Conservation (phyloP, 169 alveolate genomes). For the Cryptosporidium muris region DNA sequence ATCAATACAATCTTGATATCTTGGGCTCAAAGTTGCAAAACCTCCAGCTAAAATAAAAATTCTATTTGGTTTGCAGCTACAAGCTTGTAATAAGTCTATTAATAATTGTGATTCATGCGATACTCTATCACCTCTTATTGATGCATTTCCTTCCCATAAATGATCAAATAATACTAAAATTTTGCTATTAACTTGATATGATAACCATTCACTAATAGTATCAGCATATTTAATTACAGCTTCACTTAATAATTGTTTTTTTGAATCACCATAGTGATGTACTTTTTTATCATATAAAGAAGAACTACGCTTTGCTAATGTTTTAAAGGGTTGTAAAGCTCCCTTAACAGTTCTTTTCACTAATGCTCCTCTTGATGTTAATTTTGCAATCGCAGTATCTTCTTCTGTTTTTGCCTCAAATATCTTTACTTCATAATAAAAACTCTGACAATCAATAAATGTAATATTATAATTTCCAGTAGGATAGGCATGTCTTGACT, state of each 20-base stretch:
- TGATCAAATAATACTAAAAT: slow-evolving; percentile 60
- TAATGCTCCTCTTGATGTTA: slow-evolving; percentile 62
- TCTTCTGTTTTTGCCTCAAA: slow-evolving; percentile 54
- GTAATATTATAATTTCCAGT: slow-evolving; percentile 64
- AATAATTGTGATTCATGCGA: slow-evolving; percentile 65
- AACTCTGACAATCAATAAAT: slow-evolving; percentile 62
- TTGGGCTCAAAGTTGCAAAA: slow-evolving; percentile 61
- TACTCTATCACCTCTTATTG: slow-evolving; percentile 62
- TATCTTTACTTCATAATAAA: slow-evolving; percentile 55
- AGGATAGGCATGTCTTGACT: slow-evolving; percentile 50
- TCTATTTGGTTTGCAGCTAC: slow-evolving; percentile 44
- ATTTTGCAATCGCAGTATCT: slow-evolving; percentile 57
- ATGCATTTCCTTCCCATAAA: slow-evolving; percentile 68
- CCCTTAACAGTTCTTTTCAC: slow-evolving; percentile 68
- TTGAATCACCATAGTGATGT: not conserved
- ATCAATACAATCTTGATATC: slow-evolving; percentile 50
- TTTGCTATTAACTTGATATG: slow-evolving; percentile 48
- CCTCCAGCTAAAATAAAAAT: slow-evolving; percentile 64
- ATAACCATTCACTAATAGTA: slow-evolving; percentile 41
- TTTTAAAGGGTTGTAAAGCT: slow-evolving; percentile 60
- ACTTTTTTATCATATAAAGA: slow-evolving; percentile 21
- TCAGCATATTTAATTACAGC: slow-evolving; percentile 39
- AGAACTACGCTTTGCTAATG: slow-evolving; percentile 37
- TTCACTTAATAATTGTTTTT: slow-evolving; percentile 2
- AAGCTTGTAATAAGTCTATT: slow-evolving; percentile 38